Evolutionary conservation across 306 rosid species (phyloP), one percentile per base, ranked within the genome.

Genomic region (Psophocarpus tetragonolobus): DNA sequence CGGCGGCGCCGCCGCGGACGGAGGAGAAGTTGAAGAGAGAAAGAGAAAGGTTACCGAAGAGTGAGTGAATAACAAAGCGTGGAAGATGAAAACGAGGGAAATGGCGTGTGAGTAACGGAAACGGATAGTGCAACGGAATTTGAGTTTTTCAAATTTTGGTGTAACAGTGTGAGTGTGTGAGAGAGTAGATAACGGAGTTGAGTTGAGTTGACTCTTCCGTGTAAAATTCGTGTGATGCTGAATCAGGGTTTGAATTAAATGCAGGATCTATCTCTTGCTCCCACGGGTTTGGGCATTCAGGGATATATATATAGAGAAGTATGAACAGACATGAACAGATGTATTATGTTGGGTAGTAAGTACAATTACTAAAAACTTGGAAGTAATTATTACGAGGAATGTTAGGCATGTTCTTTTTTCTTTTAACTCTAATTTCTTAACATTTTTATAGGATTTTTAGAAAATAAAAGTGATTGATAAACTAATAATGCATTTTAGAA

Each of bases 101-200:
- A 45, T 67, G 76, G 39, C 38, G 45, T 17, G 29, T 6, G 70
- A 32, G 35, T 23, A 5, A 47, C 29, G 39, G 44, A 5, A 77
- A 42, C 74, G 62, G 78, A 80, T 47, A 13, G 81, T 51, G 78
- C 65, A 72, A 62, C 56, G 1, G 71, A 71, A 47, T 14, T 45
- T 69, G 4, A 8, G n/a, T n/a, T 18, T 57, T 53, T 56, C 29
- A 74, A 38, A 48, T 35, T 42, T 77, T 53, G 8, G 21, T 5
- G 66, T 41, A 69, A 68, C 64, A 13, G 42, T 14, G 45, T 62
- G 45, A 75, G 18, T 18, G 18, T 18, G 68, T 35, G 62, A 78
- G 44, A 47, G 73, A 45, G 41, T 15, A 27, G 32, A 14, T 29
- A 53, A 57, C 27, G 27, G 61, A 41, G 82, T 20, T 64, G 15